Evolutionary conservation across 1,284 basidiomycete genomes (phyloP), one percentile per base, ranked within the genome.

Genomic region (Grifola frondosa): DNA sequence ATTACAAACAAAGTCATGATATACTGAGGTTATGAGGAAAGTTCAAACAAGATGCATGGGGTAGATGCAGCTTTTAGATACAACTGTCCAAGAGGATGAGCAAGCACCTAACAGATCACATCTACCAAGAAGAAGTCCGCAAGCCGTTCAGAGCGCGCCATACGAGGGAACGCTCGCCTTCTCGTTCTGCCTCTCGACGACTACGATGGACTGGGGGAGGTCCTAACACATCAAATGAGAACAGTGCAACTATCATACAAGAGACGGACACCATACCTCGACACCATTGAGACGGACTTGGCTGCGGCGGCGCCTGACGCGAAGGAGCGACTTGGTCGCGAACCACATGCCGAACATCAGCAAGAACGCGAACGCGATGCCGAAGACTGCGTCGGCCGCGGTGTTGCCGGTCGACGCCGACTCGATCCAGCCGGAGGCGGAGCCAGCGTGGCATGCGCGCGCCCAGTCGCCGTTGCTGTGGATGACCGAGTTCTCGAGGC

Each of bases 391-490:
- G 48, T 70, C 69, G 56, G 73, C 67, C 42, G 70, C 65, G 35
- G 67, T 64, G 44, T 65, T 68, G 41, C 61, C 58, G 19, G 64
- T 52, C 30, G 50, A 49, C 28, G 42, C 48, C 16, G 38, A 16
- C 33, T 54, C 53, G 44, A 63, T 65, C 56, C 69, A 65, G 28
- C 64, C 49, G 35, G 63, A 62, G 40, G 63, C 52, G 44, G 58
- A 61, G 35, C 62, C 63, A 50, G 57, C 50, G 53, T 69, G 69
- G 67, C 84, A 86, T 34, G 74, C 71, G 33, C 77, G 68, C 48
- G 73, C 75, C 84, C 84, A 87, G 58, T 85, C 74, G 63, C 69
- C 74, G 71, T 84, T 84, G 64, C 75, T 80, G 42, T 73, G 75
- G 68, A 87, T 80, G 39, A 79, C 80, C 19, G 81, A 76, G 59